A percentile compares a stretch with the other conserved stretches of the same genome.
phyloP scores from a whole-genome alignment of 2,329 filamentous ascomycete species.

The Daldinia eschscholtzii region DNA sequence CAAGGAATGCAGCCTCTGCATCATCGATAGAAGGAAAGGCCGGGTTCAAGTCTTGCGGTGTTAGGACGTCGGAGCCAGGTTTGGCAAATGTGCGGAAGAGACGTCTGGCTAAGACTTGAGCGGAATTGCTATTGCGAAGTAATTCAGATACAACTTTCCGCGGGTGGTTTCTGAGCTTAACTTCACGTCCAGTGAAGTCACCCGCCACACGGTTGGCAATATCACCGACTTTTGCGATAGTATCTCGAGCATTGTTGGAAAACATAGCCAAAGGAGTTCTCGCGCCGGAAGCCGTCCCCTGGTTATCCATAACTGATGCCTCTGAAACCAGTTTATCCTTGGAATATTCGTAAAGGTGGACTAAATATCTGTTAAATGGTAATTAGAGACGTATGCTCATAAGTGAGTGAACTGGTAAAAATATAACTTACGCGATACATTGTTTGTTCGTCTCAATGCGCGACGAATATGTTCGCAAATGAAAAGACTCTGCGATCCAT shows the following conservation, averaged over 20 bases:
- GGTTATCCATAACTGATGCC: constrained; percentile 63
- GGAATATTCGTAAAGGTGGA: constrained; percentile 74
- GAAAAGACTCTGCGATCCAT: constrained; percentile 93
- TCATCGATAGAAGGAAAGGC: constrained; percentile 88
- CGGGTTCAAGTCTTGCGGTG: constrained; percentile 79
- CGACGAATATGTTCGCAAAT: constrained; percentile 89
- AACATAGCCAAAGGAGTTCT: constrained; percentile 82
- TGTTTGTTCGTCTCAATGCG: constrained; percentile 94
- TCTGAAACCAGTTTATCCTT: constrained; percentile 76
- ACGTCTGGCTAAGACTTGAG: constrained; percentile 87
- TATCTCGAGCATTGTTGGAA: constrained; percentile 79
- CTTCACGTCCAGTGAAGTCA: constrained; percentile 86
- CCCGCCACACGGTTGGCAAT: constrained; percentile 83
- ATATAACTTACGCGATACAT: constrained; percentile 72
- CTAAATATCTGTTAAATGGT: constrained; percentile 56
- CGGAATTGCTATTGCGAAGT: constrained; percentile 76
- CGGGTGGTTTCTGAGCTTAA: constrained; percentile 77
- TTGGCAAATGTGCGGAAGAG: constrained; percentile 87
- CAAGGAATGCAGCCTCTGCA: constrained; percentile 86
- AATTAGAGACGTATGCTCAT: constrained; percentile 64
- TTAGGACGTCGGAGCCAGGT: constrained; percentile 81
- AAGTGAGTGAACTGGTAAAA: constrained; percentile 55
- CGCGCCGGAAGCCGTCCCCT: constrained; percentile 65
- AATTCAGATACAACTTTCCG: constrained; percentile 86
- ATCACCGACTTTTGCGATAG: constrained; percentile 84